phyloP scores from a whole-genome alignment of 2,329 filamentous ascomycete genomes.

The Grosmannia clavigera region DNA sequence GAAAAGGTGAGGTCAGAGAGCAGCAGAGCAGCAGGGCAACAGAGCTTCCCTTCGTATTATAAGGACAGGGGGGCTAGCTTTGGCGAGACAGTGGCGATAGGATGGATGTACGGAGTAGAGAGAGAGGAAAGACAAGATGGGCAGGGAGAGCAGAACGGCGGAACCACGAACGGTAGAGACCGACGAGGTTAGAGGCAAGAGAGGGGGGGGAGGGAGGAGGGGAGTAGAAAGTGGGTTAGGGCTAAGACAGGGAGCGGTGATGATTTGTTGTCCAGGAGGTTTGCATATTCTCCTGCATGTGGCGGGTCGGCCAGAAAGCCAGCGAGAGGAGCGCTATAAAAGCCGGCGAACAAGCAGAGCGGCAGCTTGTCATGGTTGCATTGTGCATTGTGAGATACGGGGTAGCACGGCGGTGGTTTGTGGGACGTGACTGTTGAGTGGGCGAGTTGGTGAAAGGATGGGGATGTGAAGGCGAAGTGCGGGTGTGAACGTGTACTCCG shows the following conservation, averaged over 20 bases:
- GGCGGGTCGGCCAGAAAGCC: background rate
- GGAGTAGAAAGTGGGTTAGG: slow-evolving; percentile 5
- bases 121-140: background rate
- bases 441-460: background rate
- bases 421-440: no score
- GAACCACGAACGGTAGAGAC: background rate
- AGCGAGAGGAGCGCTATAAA: background rate
- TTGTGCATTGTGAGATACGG: background rate
- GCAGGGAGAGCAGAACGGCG: background rate
- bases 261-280: slow-evolving; percentile 6
- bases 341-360: background rate
- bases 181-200: background rate
- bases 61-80: background rate
- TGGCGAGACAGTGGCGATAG: background rate
- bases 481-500: no score
- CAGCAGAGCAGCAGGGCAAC: background rate
- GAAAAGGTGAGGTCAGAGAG: background rate
- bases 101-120: background rate
- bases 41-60: background rate
- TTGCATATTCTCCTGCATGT: slow-evolving; percentile 2
- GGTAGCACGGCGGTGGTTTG: background rate
- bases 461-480: no score
- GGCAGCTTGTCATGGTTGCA: background rate
- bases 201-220: background rate
- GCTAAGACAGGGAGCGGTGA: slow-evolving; percentile 2